Conservation (phyloP, 345 rosid species). For the rapeseed (Brassica napus) region DNA sequence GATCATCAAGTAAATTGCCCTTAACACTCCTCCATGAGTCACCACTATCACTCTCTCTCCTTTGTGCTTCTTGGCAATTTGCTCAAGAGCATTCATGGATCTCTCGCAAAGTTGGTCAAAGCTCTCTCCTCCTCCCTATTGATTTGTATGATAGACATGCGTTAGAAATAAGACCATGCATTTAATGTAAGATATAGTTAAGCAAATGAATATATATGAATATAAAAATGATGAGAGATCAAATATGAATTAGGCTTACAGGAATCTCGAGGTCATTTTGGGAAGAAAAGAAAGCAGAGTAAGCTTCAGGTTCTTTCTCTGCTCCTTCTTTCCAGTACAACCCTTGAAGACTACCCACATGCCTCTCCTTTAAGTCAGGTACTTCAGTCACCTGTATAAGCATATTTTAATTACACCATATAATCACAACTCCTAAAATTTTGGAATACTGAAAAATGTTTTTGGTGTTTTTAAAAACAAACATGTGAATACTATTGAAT, state of each 20-base stretch:
- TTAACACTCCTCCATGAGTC: slow-evolving; percentile 45
- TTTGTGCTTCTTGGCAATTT: slow-evolving; percentile 41
- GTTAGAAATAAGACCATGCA: neutral
- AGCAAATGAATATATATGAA: neutral
- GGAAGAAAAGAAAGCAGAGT: slow-evolving; percentile 41
- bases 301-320: slow-evolving; percentile 43
- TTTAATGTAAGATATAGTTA: neutral
- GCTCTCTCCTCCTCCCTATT: slow-evolving; percentile 45
- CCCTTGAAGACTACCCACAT: slow-evolving; percentile 43
- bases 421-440: neutral
- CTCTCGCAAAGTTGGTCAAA: slow-evolving; percentile 43
- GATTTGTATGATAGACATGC: neutral
- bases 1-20: slow-evolving; percentile 39
- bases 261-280: slow-evolving; percentile 42
- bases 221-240: neutral
- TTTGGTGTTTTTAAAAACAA: neutral
- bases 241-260: slow-evolving; percentile 5
- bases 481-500: neutral
- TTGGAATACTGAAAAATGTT: slow-evolving; percentile 1
- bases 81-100: slow-evolving; percentile 40
- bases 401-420: neutral
- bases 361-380: slow-evolving; percentile 39
- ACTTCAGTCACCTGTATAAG: slow-evolving; percentile 35
- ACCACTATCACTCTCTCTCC: slow-evolving; percentile 40
- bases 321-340: slow-evolving; percentile 41